These are phyloP conservation scores for Teunomyces pallodes DNA, from an alignment of 805 yeast species.

Conservation along the genomic window DNA sequence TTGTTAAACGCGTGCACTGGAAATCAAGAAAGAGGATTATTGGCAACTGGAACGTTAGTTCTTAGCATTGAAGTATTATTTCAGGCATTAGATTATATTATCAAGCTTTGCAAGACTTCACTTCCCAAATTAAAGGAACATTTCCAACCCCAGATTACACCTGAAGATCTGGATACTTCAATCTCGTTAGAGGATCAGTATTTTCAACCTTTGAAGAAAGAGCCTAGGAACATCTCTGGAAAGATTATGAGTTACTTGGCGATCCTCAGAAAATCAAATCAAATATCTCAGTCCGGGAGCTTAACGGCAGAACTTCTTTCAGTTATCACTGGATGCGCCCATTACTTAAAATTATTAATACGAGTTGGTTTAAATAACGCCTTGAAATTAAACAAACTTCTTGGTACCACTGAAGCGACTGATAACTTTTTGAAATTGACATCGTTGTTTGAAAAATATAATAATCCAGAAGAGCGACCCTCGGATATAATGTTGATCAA, in stretches of 20 bases:
- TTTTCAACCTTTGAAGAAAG: conserved; percentile 45
- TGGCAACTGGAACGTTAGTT: conserved; percentile 69
- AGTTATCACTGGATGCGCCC: conserved; percentile 88
- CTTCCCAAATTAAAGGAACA: conserved; percentile 7
- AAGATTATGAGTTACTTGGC: conserved; percentile 89
- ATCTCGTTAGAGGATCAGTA: conserved; percentile 20
- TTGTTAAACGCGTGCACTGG: conserved; percentile 77
- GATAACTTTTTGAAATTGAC: conserved; percentile 59
- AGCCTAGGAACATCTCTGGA: conserved; percentile 85
- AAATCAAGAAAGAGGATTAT: conserved; percentile 63
- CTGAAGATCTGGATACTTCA: conserved; percentile 13
- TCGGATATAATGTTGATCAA: conserved; percentile 10
- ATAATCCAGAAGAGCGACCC: conserved; percentile 6
- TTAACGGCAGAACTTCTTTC: conserved; percentile 69
- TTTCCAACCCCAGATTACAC: conserved; percentile 4
- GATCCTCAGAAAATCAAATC: conserved; percentile 61
- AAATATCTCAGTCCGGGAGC: conserved; percentile 36
- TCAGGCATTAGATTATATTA: conserved; percentile 57
- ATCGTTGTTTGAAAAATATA: conserved; percentile 20
- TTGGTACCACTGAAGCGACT: conserved; percentile 58
- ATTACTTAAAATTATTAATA: conserved; percentile 80
- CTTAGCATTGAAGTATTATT: conserved; percentile 74
- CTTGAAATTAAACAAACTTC: conserved; percentile 58
- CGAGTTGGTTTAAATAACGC: conserved; percentile 79
- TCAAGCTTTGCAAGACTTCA: conserved; percentile 7